Evolutionary conservation across 78 protist species (phyloP).

Genomic region (Bodo saltans): DNA sequence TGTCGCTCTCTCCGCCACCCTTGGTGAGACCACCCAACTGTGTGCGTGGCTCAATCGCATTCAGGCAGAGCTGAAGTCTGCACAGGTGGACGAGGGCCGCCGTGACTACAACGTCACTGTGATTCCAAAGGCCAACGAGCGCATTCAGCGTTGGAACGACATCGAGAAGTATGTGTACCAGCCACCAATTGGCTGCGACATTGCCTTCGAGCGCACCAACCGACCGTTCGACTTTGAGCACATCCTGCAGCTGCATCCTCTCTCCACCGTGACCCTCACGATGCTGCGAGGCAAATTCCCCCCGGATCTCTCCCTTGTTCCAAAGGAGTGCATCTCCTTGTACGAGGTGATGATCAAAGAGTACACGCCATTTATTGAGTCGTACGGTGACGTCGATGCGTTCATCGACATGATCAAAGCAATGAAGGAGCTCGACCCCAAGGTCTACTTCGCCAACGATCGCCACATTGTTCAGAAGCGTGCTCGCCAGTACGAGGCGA

Average conservation of each 20-base stretch:
- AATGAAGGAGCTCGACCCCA: not conserved
- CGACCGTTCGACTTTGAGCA: not conserved
- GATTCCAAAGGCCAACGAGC: not conserved
- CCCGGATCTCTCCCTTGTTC: constrained; percentile 7
- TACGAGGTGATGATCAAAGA: constrained; percentile 3
- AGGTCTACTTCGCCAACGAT: not conserved
- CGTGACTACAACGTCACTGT: not conserved
- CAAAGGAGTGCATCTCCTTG: not conserved
- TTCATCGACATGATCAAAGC: not conserved
- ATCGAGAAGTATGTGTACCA: constrained; percentile 24
- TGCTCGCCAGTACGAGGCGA: not conserved
- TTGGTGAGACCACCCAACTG: constrained; percentile 66
- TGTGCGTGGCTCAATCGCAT: constrained; percentile 41
- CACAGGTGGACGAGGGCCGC: not conserved
- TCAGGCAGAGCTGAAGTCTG: not conserved
- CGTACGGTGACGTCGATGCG: not conserved
- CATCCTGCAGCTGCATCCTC: constrained; percentile 6
- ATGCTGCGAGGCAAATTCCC: constrained; percentile 18
- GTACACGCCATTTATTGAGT: not conserved
- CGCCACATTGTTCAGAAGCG: not conserved
- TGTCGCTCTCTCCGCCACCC: constrained; percentile 86
- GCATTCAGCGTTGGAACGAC: constrained; percentile 36
- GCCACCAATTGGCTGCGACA: too few species aligned
- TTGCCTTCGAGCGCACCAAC: constrained; percentile 12
- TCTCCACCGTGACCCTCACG: constrained; percentile 7